Conservation (phyloP, 2,329 filamentous ascomycete species). For the Penicillium sp. region DNA sequence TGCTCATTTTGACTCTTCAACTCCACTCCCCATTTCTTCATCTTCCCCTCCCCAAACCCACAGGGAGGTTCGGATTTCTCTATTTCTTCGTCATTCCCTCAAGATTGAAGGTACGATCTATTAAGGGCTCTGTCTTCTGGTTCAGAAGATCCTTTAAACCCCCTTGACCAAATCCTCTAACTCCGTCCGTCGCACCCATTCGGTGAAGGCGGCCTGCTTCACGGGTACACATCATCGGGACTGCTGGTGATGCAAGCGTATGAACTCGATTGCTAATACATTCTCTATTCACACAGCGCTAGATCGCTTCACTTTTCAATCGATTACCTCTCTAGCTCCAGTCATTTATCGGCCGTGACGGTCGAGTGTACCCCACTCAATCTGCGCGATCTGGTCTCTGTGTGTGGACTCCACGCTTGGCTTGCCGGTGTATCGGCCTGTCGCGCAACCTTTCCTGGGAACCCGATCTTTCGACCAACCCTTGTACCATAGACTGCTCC, state of each 20-base stretch:
- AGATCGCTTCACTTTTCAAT: slow-evolving; percentile 18
- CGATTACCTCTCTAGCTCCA: neutral
- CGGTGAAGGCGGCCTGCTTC: slow-evolving; percentile 13
- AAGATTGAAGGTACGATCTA: slow-evolving; percentile 32
- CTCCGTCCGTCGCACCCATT: slow-evolving; percentile 1
- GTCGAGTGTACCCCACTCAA: slow-evolving; percentile 9
- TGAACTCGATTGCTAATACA: slow-evolving; percentile 17
- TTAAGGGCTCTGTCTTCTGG: neutral
- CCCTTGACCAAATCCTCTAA: neutral
- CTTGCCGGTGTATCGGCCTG: slow-evolving; percentile 19
- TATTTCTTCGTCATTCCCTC: slow-evolving; percentile 33
- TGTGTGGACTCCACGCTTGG: slow-evolving; percentile 19
- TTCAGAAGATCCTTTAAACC: neutral
- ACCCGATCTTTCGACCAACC: slow-evolving; percentile 10
- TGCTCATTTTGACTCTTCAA: slow-evolving; percentile 17
- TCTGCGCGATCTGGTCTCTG: slow-evolving; percentile 16
- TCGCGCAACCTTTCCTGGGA: slow-evolving; percentile 18
- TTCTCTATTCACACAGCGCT: slow-evolving; percentile 17
- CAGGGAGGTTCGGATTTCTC: slow-evolving; percentile 18
- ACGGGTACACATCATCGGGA: slow-evolving; percentile 20
- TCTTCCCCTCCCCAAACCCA: slow-evolving; percentile 14
- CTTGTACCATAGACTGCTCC: slow-evolving; percentile 30
- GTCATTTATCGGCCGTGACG: slow-evolving; percentile 1
- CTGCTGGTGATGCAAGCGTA: slow-evolving; percentile 20
- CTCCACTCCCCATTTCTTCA: slow-evolving; percentile 16